Conservation (phyloP, 805 yeast species). For the Yueomyces sp. region DNA sequence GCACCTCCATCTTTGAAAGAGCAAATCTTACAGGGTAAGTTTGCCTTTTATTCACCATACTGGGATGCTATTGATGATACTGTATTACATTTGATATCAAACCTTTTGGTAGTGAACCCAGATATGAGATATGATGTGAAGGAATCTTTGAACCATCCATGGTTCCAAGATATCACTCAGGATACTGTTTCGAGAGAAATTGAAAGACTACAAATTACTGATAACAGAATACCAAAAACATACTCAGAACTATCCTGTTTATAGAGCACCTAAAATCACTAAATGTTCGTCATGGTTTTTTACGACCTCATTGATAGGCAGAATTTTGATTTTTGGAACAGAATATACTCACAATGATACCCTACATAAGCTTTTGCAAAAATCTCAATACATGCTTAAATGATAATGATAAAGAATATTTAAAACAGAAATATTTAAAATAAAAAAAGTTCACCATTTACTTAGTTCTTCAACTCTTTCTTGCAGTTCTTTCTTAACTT, state of each 20-base stretch:
- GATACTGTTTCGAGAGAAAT: slow-evolving; percentile 7
- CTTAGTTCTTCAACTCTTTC: slow-evolving; percentile 27
- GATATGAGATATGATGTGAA: slow-evolving; percentile 66
- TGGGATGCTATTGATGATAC: slow-evolving; percentile 62
- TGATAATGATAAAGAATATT: too few species aligned
- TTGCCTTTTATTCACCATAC: slow-evolving; percentile 66
- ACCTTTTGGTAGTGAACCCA: slow-evolving; percentile 50
- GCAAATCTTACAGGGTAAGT: slow-evolving; percentile 53
- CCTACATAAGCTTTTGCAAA: too few species aligned
- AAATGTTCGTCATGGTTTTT: neutral
- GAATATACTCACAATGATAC: too few species aligned
- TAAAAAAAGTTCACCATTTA: slow-evolving; percentile 23
- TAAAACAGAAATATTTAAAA: too few species aligned
- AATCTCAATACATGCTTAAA: too few species aligned
- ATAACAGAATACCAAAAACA: slow-evolving; percentile 23
- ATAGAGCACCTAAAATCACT: neutral
- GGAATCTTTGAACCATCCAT: slow-evolving; percentile 77
- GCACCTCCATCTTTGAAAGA: slow-evolving; percentile 72
- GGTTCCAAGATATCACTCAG: slow-evolving; percentile 35
- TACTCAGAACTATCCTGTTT: slow-evolving; percentile 25
- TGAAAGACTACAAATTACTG: slow-evolving; percentile 19
- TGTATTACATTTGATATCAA: slow-evolving; percentile 52
- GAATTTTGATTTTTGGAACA: too few species aligned
- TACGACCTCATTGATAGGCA: too few species aligned
- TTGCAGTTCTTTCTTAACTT: slow-evolving; percentile 29